phyloP scores from a whole-genome alignment of 257 asterid genomes.

The Cruciata laevipes region DNA sequence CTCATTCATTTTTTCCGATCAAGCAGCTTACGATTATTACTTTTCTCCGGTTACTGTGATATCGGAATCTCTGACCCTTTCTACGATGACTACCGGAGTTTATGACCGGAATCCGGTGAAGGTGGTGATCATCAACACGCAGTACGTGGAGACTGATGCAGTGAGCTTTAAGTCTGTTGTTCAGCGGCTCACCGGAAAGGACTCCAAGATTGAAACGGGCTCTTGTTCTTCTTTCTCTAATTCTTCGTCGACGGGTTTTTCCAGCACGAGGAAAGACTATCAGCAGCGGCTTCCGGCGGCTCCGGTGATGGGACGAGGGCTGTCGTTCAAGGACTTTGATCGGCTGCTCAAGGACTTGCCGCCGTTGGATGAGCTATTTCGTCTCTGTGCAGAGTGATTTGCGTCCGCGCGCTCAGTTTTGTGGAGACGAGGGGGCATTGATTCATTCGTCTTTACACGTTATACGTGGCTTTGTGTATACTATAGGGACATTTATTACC shows the following conservation, averaged over 20 bases:
- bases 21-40: background rate
- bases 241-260: background rate
- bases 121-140: constrained; percentile 40
- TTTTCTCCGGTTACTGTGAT: too few relatives aligned
- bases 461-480: background rate
- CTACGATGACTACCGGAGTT: background rate
- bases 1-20: background rate
- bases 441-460: too few relatives aligned
- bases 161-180: constrained; percentile 42
- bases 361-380: constrained; percentile 30
- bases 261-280: background rate
- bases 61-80: background rate
- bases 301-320: constrained; percentile 20
- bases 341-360: constrained; percentile 33
- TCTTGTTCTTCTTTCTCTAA: background rate
- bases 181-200: constrained; percentile 41
- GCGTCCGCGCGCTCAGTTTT: background rate
- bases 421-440: background rate
- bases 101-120: constrained; percentile 21
- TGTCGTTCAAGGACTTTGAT: constrained; percentile 40
- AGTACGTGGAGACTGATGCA: constrained; percentile 36
- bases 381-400: constrained; percentile 15
- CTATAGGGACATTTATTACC: background rate
- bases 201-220: constrained; percentile 19
- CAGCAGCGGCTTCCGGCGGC: background rate